Evolutionary conservation across 2,329 filamentous ascomycete species (phyloP), one percentile per base, ranked within the genome.

Genomic region (Diaporthe citriasiana): DNA sequence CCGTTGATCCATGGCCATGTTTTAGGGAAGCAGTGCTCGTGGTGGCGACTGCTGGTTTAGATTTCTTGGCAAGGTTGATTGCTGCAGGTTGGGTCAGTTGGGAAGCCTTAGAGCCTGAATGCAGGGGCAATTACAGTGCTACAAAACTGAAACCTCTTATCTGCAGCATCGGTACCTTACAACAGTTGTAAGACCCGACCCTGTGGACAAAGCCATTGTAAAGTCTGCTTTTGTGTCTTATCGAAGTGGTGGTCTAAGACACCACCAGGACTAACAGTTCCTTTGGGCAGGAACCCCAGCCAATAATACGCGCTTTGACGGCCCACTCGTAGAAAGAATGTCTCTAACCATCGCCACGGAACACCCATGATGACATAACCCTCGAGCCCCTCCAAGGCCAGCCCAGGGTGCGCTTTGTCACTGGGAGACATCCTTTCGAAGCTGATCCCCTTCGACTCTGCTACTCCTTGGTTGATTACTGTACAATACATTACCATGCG

Each of bases 351-450:
- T 13, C 63, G 47, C 63, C 63, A 40, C 17, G n/a, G 45, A 65
- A 65, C 27, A 47, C 59, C 47, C 47, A 68, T 68, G 63, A 68
- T 68, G 63, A 68, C 63, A 68, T 68, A 68, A 53, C 47, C n/a
- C 47, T 53, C 47, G 3, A 27, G 47, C 63, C 63, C 63, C 60
- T 50, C 42, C 60, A 9, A 66, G 60, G 45, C 45, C 59, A 47
- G 40, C 59, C 50, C 6, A 19, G 53, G 4, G 9, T 22, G 22
- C 45, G 51, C 63, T 68, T 68, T 68, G 63, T 68, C 33, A 38
- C 33, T 40, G 47, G 63, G 33, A 25, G 63, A 53, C 13, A 17
- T 33, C n/a, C 33, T 10, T 38, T 35, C 47, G 47, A 53, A 68
- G 47, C 47, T 53, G 47, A 10, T 35, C 40, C 45, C 63, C 63